Evolutionary conservation across 139 green algal genomes (phyloP).

Genomic region (Asterochloris sp.): DNA sequence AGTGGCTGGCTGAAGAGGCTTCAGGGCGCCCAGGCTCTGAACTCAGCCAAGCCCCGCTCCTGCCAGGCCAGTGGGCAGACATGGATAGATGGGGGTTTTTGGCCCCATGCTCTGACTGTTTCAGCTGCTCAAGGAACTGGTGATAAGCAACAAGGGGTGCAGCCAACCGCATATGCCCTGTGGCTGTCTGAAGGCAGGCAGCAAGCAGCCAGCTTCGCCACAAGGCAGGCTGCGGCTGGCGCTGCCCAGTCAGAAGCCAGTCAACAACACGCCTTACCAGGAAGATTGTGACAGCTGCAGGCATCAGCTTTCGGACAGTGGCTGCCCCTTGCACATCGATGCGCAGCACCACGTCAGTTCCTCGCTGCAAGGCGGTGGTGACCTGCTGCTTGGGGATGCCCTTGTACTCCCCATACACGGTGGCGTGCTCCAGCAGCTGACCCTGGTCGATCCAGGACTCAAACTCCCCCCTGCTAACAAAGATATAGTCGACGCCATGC

Average conservation of each 20-base stretch:
- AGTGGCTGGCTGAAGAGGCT: neutral
- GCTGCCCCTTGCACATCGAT: slow-evolving; percentile 92
- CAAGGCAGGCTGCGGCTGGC: too few relatives aligned
- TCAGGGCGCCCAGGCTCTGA: neutral
- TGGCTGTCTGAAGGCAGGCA: neutral
- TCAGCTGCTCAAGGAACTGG: neutral
- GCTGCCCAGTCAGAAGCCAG: neutral
- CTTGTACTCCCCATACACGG: slow-evolving; percentile 98
- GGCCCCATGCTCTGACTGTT: too few relatives aligned
- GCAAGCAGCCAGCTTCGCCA: neutral
- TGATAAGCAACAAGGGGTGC: neutral
- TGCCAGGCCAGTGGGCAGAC: neutral
- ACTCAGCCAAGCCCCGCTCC: neutral
- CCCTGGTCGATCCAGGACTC: slow-evolving; percentile 76
- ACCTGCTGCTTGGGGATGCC: slow-evolving; percentile 75
- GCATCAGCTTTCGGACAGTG: slow-evolving; percentile 74
- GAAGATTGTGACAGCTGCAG: slow-evolving; percentile 83
- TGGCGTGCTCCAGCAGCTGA: slow-evolving; percentile 89
- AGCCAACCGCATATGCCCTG: neutral
- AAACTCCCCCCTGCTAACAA: slow-evolving; percentile 82
- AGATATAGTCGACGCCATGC: slow-evolving; percentile 93
- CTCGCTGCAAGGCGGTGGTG: slow-evolving; percentile 56
- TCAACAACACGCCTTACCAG: slow-evolving; percentile 34
- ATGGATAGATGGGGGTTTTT: neutral
- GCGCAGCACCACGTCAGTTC: slow-evolving; percentile 87